Evolutionary conservation across 2,329 filamentous ascomycete genomes (phyloP), one percentile per base, ranked within the genome.

Genomic region (Chaetomiaceae sp.): DNA sequence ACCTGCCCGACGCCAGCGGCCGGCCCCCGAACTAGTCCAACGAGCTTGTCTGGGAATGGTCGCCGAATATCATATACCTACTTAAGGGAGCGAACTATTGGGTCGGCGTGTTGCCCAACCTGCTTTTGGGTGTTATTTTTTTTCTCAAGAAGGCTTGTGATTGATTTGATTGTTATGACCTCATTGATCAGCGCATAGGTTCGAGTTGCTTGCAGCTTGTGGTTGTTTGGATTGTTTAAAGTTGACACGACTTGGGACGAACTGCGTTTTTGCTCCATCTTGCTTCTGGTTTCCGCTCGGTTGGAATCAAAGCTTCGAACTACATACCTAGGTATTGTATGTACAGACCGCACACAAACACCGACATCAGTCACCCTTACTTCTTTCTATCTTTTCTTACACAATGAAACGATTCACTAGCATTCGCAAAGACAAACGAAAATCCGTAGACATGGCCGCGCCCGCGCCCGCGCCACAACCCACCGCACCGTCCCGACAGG

Each of bases 401-500:
- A 53, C 25, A 8, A 53, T 57, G 54, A 57, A 57, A 16, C 41
- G 54, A 7, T 53, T 57, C 14, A 11, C 42, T 25, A 57, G 51
- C 40, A 23, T 57, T 32, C 51, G 43, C 48, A 49, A 50, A 30
- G 48, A 52, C 16, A 55, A 53, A 40, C 37, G 42, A 6, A 36
- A 58, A 41, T 54, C 60, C 33, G 54, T 58, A 21, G 36, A 49
- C 1, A 51, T 54, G 52, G 46, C 53, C n/a, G 14, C 49, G 13
- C 38, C 52, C 18, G n/a, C n/a, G n/a, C n/a, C n/a, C n/a, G n/a
- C n/a, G n/a, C 38, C 42, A 5, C 32, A 47, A 7, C 4, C 53
- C 16, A 50, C 65, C 18, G 54, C 77, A 59, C 76, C 77, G 41
- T 70, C 77, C 54, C 71, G 77, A 67, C 72, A 75, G 48, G 69